Evolutionary conservation across 371 early-diverging fungal species (phyloP).

Genomic region (Mucor plumbeus): DNA sequence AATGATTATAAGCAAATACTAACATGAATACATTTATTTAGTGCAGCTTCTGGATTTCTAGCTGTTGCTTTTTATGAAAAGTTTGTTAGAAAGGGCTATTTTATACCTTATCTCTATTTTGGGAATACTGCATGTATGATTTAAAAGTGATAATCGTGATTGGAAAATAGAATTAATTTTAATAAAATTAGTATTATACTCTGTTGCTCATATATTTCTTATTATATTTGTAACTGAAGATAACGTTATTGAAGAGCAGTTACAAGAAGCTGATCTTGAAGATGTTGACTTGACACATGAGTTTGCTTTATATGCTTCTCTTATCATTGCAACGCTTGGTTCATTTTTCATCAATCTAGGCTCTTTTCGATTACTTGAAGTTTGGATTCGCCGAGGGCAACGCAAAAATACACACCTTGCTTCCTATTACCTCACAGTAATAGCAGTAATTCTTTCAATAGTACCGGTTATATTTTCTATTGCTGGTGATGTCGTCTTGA

Average conservation of each 20-base stretch:
- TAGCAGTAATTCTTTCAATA: neutral
- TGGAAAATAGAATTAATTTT: neutral
- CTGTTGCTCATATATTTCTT: slow-evolving; percentile 15
- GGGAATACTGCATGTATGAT: slow-evolving; percentile 22
- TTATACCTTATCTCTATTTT: slow-evolving; percentile 24
- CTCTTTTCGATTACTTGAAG: slow-evolving; percentile 10
- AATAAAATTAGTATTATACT: slow-evolving; percentile 13
- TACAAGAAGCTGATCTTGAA: neutral
- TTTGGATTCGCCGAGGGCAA: slow-evolving; percentile 14
- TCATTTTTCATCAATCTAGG: slow-evolving; percentile 17
- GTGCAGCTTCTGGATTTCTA: slow-evolving; percentile 8
- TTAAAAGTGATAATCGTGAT: neutral
- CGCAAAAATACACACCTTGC: slow-evolving; percentile 7
- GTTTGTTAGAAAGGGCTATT: slow-evolving; percentile 13
- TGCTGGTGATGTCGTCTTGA: slow-evolving; percentile 10
- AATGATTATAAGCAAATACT: neutral
- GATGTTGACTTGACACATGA: slow-evolving; percentile 11
- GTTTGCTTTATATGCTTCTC: slow-evolving; percentile 5
- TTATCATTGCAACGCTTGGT: slow-evolving; percentile 14
- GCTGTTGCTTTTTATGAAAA: slow-evolving; percentile 18
- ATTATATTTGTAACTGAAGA: slow-evolving; percentile 23
- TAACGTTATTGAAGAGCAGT: neutral
- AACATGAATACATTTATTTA: neutral
- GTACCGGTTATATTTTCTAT: slow-evolving; percentile 12
- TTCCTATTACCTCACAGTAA: neutral